Evolutionary conservation across 2,329 filamentous ascomycete genomes (phyloP).

Genomic region (Monilinia fructigena): DNA sequence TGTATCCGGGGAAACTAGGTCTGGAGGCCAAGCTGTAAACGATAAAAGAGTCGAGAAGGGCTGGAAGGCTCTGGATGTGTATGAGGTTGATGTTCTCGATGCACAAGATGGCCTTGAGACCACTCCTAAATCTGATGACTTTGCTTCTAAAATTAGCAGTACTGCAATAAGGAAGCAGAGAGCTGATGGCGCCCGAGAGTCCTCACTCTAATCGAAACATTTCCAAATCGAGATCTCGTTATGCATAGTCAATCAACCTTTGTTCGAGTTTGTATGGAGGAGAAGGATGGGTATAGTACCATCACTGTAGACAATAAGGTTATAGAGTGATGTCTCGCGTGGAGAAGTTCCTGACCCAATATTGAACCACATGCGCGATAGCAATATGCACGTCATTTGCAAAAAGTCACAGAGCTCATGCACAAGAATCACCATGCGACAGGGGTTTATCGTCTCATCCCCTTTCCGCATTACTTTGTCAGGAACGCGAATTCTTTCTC

Average conservation of each 20-base stretch:
- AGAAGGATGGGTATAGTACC: slow-evolving; percentile 13
- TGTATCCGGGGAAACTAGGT: slow-evolving; percentile 82
- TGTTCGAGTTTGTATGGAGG: not conserved
- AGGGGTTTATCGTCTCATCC: not conserved
- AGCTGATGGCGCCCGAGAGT: slow-evolving; percentile 32
- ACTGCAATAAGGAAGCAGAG: slow-evolving; percentile 69
- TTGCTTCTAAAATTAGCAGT: slow-evolving; percentile 86
- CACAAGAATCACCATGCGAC: slow-evolving; percentile 15
- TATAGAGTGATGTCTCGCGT: slow-evolving; percentile 12
- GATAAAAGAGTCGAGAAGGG: slow-evolving; percentile 72
- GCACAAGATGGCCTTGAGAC: slow-evolving; percentile 54
- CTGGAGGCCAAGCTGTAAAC: slow-evolving; percentile 83
- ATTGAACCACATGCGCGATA: slow-evolving; percentile 14
- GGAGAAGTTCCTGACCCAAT: not conserved
- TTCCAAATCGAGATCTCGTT: not conserved
- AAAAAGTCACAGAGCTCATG: slow-evolving; percentile 19
- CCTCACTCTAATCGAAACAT: slow-evolving; percentile 28
- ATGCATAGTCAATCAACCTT: slow-evolving; percentile 1
- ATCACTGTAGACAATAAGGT: slow-evolving; percentile 5
- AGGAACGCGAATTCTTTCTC: slow-evolving; percentile 3
- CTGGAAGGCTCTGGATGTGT: slow-evolving; percentile 74
- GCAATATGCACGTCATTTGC: slow-evolving; percentile 25
- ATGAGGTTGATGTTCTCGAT: slow-evolving; percentile 87
- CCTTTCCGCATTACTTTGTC: slow-evolving; percentile 6
- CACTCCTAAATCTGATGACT: slow-evolving; percentile 54